A percentile compares a stretch with the other conserved stretches of the same genome.
Conservation (phyloP, 441 rosid genomes). For the Eruca vesicaria region DNA sequence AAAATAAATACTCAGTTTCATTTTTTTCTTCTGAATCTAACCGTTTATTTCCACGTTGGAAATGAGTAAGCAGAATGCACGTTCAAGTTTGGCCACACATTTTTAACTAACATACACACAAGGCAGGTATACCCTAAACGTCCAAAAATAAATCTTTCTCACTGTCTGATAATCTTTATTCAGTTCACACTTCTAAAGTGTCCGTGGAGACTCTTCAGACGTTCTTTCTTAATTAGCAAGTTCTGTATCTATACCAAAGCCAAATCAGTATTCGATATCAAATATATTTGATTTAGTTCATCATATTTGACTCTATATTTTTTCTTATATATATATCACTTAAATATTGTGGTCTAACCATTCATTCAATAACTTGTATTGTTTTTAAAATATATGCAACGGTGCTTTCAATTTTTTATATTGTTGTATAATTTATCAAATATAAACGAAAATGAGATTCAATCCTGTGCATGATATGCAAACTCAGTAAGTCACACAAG, state of each 20-base stretch:
- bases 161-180: neutral
- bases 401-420: neutral
- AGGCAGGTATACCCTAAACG: neutral
- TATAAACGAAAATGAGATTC: neutral
- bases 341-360: neutral
- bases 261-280: neutral
- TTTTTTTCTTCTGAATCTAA: neutral
- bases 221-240: neutral
- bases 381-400: neutral
- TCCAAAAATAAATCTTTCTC: neutral
- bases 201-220: neutral
- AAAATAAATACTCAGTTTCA: neutral
- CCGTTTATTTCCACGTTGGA: neutral
- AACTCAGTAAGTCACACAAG: neutral
- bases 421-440: neutral
- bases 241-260: neutral
- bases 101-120: neutral
- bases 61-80: neutral
- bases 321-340: neutral
- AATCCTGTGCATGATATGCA: neutral
- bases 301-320: neutral
- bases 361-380: neutral
- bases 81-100: neutral
- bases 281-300: neutral
- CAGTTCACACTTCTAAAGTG: constrained; percentile 4